Base-by-base conservation (phyloP, 176 grass and related monocot genomes). In the Triticum dicoccoides region DNA sequence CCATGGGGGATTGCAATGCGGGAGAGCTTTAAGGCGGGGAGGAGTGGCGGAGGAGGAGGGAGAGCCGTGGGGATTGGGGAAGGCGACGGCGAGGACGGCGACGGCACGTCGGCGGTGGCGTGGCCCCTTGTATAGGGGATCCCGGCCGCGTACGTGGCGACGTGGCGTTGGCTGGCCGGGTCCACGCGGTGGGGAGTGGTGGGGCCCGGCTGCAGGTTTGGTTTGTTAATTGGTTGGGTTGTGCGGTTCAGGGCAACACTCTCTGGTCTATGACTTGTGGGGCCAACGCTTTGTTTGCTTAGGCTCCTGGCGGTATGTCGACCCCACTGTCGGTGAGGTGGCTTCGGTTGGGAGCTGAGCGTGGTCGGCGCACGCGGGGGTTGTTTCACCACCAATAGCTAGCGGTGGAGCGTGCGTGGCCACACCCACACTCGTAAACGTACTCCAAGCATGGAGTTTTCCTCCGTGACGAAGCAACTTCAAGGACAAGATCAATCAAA, bases 81-180 rank as follows among this genome's bases (percentile, higher is more conserved):
- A n/a, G 69, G 4, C 37, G 75, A 23, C 85, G 89, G 76, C 80
- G 42, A 30, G 29, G 29, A 5, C 76, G 76, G 5, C 69, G 82
- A 32, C 65, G 82, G 81, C 51, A n/a, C 11, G 73, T 73, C 54
- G 83, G 21, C 80, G 80, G 80, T 61, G 80, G 74, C 59, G 89
- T 84, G 76, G 89, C 77, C 10, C 7, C 27, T 80, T 88, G 81
- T 84, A 84, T 84, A 91, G 76, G 61, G 76, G 51, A 54, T 0
- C 14, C 18, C 68, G 44, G 80, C 75, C 75, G 85, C 85, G 89
- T 84, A 11, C 67, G 75, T 87, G 89, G 80, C 76, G 89, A 84
- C 61, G 85, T 67, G 2, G 8, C 24, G 65, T 15, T 63, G 17
- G 66, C 2, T 0, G 66, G 71, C 17, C 49, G 75, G 69, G 49